These are phyloP conservation scores for Cyclospora cayetanensis DNA, from an alignment of 169 alveolate species.

Conservation along the genomic window DNA sequence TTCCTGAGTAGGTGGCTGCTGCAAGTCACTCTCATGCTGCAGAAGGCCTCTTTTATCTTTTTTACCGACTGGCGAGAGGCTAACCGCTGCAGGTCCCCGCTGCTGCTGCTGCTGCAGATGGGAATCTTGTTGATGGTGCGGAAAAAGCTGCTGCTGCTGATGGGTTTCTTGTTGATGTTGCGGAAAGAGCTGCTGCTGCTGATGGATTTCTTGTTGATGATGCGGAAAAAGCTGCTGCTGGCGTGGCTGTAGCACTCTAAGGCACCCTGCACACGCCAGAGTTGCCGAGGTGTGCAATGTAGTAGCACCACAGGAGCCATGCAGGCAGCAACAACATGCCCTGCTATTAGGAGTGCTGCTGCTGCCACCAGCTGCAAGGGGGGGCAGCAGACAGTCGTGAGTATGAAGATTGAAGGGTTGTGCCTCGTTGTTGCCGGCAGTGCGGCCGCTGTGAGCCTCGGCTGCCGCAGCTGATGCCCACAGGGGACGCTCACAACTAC, in stretches of 20 bases:
- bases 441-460: no score
- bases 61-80: no score
- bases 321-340: conserved; percentile 6
- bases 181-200: not conserved
- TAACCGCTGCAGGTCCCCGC: no score
- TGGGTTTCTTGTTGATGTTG: not conserved
- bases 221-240: conserved; percentile 14
- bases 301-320: not conserved
- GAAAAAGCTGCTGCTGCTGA: not conserved
- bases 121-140: not conserved
- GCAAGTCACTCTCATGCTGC: not conserved
- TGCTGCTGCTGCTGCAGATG: conserved; percentile 1
- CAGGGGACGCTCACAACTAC: not conserved
- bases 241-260: no score
- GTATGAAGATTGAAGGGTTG: not conserved
- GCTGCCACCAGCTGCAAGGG: not conserved
- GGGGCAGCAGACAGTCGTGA: conserved; percentile 8
- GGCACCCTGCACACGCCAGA: conserved; percentile 12
- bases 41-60: no score
- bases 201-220: not conserved
- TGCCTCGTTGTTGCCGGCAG: not conserved
- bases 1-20: not conserved
- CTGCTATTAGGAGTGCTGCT: not conserved
- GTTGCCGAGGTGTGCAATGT: not conserved
- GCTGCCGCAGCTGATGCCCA: not conserved